Percentiles rank a stretch among this genome's conserved stretches.
These are phyloP conservation scores for Sarocladium oryzae DNA, from an alignment of 2,329 filamentous ascomycete species.

Conservation along the genomic window DNA sequence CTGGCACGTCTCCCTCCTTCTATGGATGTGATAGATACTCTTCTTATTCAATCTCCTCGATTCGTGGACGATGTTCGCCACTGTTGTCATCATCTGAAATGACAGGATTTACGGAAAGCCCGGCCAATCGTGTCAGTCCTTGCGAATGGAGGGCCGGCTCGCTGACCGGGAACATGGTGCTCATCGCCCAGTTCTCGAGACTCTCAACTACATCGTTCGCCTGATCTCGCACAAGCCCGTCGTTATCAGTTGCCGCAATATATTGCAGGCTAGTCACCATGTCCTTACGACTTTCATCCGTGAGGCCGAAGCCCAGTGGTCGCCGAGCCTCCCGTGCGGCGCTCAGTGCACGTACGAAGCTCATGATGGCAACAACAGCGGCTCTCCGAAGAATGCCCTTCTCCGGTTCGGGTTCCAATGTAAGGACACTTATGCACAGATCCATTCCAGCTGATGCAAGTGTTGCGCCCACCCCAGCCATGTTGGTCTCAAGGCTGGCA, in stretches of 20 bases:
- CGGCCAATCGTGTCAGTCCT: constrained; percentile 28
- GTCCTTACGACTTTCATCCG: constrained; percentile 50
- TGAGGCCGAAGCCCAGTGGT: constrained; percentile 47
- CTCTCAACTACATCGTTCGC: constrained; percentile 61
- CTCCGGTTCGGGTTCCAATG: constrained; percentile 53
- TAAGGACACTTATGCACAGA: constrained; percentile 54
- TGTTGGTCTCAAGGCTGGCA: constrained; percentile 52
- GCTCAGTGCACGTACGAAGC: constrained; percentile 55
- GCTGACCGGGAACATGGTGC: constrained; percentile 36
- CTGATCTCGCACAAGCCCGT: constrained; percentile 62
- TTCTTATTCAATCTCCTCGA: constrained; percentile 55
- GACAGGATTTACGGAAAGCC: constrained; percentile 29
- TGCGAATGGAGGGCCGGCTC: constrained; percentile 16
- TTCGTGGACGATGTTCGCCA: constrained; percentile 30
- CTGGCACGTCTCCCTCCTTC: not conserved
- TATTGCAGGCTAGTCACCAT: constrained; percentile 58
- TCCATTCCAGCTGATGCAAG: constrained; percentile 54
- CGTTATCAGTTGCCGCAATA: constrained; percentile 58
- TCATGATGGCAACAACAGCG: constrained; percentile 57
- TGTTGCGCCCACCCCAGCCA: constrained; percentile 46
- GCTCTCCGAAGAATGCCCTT: constrained; percentile 61
- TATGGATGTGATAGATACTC: not conserved
- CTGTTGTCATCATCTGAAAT: constrained; percentile 12
- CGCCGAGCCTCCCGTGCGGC: constrained; percentile 39
- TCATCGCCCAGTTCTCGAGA: constrained; percentile 55